Conservation (phyloP, 208 protist species). For the Trypanosoma conorhini region DNA sequence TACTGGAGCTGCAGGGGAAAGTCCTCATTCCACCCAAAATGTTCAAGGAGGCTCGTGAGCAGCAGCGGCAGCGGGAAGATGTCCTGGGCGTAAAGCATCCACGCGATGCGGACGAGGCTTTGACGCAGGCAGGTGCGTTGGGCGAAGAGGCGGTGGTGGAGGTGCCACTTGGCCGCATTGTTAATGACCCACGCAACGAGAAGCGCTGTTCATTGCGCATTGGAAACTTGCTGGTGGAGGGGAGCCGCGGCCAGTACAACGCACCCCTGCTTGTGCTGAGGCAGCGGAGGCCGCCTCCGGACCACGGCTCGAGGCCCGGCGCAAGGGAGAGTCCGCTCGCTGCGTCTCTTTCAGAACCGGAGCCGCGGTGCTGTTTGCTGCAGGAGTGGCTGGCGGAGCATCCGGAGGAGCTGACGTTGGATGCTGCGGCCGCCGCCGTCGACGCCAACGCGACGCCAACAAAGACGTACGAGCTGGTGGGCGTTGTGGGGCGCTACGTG, state of each 20-base stretch:
- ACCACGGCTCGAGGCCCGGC: not conserved
- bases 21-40: constrained; percentile 47
- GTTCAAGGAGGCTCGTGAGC: constrained; percentile 20
- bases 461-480: constrained; percentile 73
- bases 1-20: constrained; percentile 73
- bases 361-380: constrained; percentile 18
- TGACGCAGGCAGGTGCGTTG: not conserved
- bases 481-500: constrained; percentile 55
- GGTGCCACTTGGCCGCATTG: constrained; percentile 57
- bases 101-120: not conserved
- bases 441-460: not conserved
- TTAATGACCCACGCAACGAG: constrained; percentile 41
- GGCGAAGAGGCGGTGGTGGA: constrained; percentile 15
- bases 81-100: constrained; percentile 2
- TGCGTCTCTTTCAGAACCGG: not conserved
- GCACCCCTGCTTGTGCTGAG: constrained; percentile 52
- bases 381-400: constrained; percentile 58
- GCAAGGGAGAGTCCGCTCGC: not conserved
- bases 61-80: constrained; percentile 11
- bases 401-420: constrained; percentile 48
- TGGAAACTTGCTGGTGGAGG: constrained; percentile 54
- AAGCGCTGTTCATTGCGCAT: constrained; percentile 64
- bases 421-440: constrained; percentile 30
- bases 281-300: constrained; percentile 1
- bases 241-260: constrained; percentile 33